Conservation (phyloP, 2,329 filamentous ascomycete genomes). For the Fusarium brachygibbosum region DNA sequence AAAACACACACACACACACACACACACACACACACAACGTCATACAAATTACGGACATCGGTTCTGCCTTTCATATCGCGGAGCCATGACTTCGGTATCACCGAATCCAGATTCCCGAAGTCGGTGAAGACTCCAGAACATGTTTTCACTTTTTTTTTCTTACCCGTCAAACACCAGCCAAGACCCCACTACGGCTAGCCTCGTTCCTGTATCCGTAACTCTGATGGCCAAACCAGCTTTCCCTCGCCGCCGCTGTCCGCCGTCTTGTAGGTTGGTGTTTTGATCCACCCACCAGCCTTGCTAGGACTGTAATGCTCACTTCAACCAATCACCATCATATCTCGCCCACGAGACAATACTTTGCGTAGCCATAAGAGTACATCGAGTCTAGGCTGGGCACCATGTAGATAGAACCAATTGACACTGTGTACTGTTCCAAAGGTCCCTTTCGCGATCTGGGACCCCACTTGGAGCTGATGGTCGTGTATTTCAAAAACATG, state of each 20-base stretch:
- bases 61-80: background rate
- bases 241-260: slow-evolving; percentile 26
- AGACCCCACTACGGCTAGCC: slow-evolving; percentile 26
- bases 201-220: slow-evolving; percentile 5
- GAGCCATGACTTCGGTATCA: slow-evolving; percentile 14
- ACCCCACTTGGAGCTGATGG: slow-evolving; percentile 32
- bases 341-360: slow-evolving; percentile 10
- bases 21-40: too few species aligned
- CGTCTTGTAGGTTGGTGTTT: slow-evolving; percentile 23
- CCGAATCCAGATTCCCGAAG: slow-evolving; percentile 23
- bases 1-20: too few species aligned
- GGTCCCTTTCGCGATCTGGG: slow-evolving; percentile 13
- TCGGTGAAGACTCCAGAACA: slow-evolving; percentile 19
- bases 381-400: slow-evolving; percentile 17
- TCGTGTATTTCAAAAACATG: slow-evolving; percentile 35
- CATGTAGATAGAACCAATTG: background rate
- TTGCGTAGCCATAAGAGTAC: slow-evolving; percentile 24
- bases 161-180: slow-evolving; percentile 6
- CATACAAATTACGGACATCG: slow-evolving; percentile 2
- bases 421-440: slow-evolving; percentile 28
- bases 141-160: slow-evolving; percentile 1
- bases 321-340: slow-evolving; percentile 22
- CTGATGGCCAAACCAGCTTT: slow-evolving; percentile 13
- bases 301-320: background rate
- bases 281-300: slow-evolving; percentile 43